Evolutionary conservation across 2,329 filamentous ascomycete species (phyloP).

Genomic region (Hymenoscyphus repandus): DNA sequence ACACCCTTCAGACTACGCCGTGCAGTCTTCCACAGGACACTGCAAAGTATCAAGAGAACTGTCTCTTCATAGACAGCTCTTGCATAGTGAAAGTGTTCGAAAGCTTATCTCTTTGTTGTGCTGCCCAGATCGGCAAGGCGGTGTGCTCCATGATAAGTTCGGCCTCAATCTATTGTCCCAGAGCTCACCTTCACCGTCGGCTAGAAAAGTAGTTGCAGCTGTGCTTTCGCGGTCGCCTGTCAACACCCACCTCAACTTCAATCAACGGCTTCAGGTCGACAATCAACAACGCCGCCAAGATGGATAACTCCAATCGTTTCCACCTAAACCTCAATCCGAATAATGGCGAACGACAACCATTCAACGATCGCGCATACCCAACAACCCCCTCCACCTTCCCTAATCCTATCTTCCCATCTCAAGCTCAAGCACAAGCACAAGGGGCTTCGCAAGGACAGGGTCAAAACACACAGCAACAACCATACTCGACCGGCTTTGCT

Average conservation of each 20-base stretch:
- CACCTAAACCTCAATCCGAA: slow-evolving; percentile 24
- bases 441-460: slow-evolving; percentile 31
- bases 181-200: background rate
- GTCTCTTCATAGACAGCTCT: background rate
- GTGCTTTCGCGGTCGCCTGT: background rate
- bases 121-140: background rate
- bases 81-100: background rate
- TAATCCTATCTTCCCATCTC: slow-evolving; percentile 61
- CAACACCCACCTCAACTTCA: background rate
- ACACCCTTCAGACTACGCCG: background rate
- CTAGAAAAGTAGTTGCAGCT: background rate
- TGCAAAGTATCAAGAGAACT: background rate
- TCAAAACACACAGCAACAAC: slow-evolving; percentile 36
- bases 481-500: slow-evolving; percentile 43
- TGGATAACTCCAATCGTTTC: slow-evolving; percentile 28
- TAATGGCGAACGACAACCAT: slow-evolving; percentile 52
- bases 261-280: background rate
- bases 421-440: slow-evolving; percentile 22
- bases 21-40: background rate
- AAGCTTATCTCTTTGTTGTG: background rate
- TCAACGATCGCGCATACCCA: slow-evolving; percentile 69
- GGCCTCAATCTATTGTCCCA: background rate
- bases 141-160: background rate
- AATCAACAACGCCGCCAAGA: slow-evolving; percentile 12
- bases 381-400: slow-evolving; percentile 95